Evolutionary conservation across 768 basidiomycete genomes (phyloP).

Genomic region (Macrocybe gigantea): DNA sequence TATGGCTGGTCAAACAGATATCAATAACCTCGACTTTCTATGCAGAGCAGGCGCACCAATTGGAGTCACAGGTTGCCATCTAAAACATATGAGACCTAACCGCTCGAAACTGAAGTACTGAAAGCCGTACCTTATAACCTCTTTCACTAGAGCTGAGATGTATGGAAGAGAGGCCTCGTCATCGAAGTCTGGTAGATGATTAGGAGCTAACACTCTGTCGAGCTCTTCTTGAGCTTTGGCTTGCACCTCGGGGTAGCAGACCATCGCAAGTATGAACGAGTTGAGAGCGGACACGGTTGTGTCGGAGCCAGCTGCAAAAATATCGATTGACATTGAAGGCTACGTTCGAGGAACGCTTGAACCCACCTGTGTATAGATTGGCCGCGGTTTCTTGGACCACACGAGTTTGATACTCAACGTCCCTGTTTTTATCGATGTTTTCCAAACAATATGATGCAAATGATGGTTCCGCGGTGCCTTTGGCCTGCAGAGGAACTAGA

Average conservation of each 20-base stretch:
- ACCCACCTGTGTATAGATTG: too few species aligned
- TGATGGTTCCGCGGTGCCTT: slow-evolving; percentile 15
- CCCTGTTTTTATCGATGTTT: slow-evolving; percentile 9
- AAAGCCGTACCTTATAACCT: slow-evolving; percentile 9
- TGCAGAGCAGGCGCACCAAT: neutral
- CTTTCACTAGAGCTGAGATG: slow-evolving; percentile 9
- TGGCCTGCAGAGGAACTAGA: slow-evolving; percentile 3
- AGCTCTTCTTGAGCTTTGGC: slow-evolving; percentile 12
- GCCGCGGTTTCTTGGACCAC: too few species aligned
- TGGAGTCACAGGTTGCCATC: slow-evolving; percentile 1
- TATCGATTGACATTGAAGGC: too few species aligned
- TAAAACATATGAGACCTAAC: neutral
- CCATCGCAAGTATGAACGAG: slow-evolving; percentile 7
- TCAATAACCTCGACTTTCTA: slow-evolving; percentile 5
- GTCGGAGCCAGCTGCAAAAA: neutral
- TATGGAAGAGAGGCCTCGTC: slow-evolving; percentile 11
- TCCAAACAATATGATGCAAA: slow-evolving; percentile 13
- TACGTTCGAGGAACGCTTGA: too few species aligned
- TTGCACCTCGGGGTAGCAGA: slow-evolving; percentile 16
- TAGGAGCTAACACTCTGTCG: slow-evolving; percentile 6
- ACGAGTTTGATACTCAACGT: slow-evolving; percentile 6
- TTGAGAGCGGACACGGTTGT: neutral
- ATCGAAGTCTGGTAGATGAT: slow-evolving; percentile 8
- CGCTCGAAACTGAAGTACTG: neutral
- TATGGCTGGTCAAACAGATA: neutral